Percentiles rank a stretch among this genome's conserved stretches.
phyloP scores from a whole-genome alignment of 306 rosid genomes.

The Prosopis cineraria region DNA sequence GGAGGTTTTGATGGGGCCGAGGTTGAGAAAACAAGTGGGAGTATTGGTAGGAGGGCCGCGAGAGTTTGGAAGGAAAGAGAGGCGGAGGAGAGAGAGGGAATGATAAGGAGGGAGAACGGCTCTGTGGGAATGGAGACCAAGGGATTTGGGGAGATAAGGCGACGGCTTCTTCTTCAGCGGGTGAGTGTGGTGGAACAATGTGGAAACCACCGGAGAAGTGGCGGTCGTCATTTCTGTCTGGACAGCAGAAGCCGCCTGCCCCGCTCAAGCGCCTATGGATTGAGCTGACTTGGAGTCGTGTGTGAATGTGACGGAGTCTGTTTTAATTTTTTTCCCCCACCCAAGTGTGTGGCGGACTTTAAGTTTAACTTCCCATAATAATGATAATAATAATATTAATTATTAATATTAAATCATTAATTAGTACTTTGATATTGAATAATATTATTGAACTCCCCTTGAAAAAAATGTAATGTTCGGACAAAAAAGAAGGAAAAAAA shows the following conservation, averaged over 20 bases:
- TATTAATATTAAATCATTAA: too few relatives aligned
- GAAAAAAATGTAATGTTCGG: too few relatives aligned
- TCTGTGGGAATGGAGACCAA: conserved; percentile 36
- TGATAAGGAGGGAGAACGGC: conserved; percentile 7
- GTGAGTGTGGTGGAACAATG: conserved; percentile 40
- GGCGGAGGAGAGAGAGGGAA: conserved; percentile 34
- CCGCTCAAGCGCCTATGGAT: background rate
- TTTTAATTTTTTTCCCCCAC: too few relatives aligned
- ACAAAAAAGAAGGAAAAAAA: too few relatives aligned
- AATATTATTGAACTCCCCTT: too few relatives aligned
- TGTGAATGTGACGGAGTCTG: background rate
- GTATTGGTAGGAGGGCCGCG: background rate
- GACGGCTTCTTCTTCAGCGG: conserved; percentile 40
- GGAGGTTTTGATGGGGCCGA: background rate
- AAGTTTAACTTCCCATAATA: background rate
- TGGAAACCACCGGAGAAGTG: conserved; percentile 40
- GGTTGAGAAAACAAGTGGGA: background rate
- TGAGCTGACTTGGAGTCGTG: background rate
- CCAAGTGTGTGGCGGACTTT: background rate
- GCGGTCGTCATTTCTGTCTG: conserved; percentile 5
- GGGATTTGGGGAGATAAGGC: conserved; percentile 42
- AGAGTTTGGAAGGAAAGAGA: background rate
- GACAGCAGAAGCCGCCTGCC: background rate
- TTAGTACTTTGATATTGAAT: too few relatives aligned
- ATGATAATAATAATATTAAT: too few relatives aligned